Percentiles rank a stretch among this genome's conserved stretches.
These are phyloP conservation scores for Phyllachora maydis DNA, from an alignment of 2,329 filamentous ascomycete species.

Conservation along the genomic window DNA sequence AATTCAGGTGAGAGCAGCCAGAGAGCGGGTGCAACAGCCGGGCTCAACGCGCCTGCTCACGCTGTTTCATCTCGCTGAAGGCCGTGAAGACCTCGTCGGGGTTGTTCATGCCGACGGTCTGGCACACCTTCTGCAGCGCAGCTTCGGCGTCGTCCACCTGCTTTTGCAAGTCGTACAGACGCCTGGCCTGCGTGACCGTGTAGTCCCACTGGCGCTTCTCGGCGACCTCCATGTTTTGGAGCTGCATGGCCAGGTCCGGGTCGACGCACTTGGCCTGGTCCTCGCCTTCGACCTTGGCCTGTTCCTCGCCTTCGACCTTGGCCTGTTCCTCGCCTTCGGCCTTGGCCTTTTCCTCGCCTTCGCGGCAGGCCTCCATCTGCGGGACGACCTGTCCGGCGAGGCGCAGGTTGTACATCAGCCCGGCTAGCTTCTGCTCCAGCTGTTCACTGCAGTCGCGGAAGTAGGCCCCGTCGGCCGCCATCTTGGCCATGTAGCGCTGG, in stretches of 20 bases:
- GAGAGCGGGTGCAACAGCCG: too few relatives aligned
- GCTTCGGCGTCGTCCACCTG: not conserved
- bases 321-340: not conserved
- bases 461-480: not conserved
- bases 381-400: too few relatives aligned
- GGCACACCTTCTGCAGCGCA: not conserved
- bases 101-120: not conserved
- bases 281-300: not conserved
- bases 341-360: not conserved
- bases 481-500: not conserved
- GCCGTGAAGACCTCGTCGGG: constrained; percentile 1
- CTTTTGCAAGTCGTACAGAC: not conserved
- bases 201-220: not conserved
- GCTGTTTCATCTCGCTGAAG: too few relatives aligned
- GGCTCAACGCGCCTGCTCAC: too few relatives aligned
- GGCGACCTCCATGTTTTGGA: not conserved
- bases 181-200: not conserved
- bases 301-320: not conserved
- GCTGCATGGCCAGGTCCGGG: not conserved
- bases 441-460: not conserved
- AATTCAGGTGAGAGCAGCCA: too few relatives aligned
- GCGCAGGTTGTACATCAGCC: not conserved
- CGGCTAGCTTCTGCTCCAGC: not conserved
- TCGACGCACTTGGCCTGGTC: not conserved
- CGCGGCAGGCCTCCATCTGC: too few relatives aligned